phyloP scores from a whole-genome alignment of 768 basidiomycete genomes.

The Suillus lakei region DNA sequence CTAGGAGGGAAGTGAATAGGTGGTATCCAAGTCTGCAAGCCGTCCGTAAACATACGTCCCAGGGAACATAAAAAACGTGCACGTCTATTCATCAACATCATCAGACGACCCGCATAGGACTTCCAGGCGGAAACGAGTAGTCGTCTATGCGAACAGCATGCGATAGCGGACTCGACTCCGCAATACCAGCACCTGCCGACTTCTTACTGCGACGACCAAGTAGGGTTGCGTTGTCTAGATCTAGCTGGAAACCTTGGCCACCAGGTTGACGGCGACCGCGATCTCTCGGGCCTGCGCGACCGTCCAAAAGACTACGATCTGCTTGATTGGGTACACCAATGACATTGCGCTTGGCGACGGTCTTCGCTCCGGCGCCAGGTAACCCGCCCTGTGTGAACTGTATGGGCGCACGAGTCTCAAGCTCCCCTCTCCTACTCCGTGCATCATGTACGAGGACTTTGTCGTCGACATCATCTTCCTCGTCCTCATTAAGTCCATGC shows the following conservation, averaged over 20 bases:
- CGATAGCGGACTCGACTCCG: slow-evolving; percentile 42
- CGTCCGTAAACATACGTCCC: background rate
- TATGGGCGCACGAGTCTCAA: slow-evolving; percentile 12
- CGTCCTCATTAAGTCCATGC: slow-evolving; percentile 90
- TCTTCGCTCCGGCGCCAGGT: slow-evolving; percentile 17
- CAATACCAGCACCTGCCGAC: slow-evolving; percentile 21
- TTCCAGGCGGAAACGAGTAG: slow-evolving; percentile 25
- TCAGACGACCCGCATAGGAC: slow-evolving; percentile 38
- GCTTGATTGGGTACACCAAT: slow-evolving; percentile 17
- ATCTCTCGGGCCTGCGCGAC: slow-evolving; percentile 75
- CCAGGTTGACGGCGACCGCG: slow-evolving; percentile 41
- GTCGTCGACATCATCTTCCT: slow-evolving; percentile 67
- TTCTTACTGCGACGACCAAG: slow-evolving; percentile 71
- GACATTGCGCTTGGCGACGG: slow-evolving; percentile 14
- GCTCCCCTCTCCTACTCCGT: slow-evolving; percentile 43
- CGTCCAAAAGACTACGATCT: slow-evolving; percentile 50
- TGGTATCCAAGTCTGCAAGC: background rate
- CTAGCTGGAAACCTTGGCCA: slow-evolving; percentile 73
- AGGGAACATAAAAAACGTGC: background rate
- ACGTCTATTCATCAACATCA: background rate
- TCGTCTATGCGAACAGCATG: slow-evolving; percentile 18
- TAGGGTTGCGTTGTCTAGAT: slow-evolving; percentile 85
- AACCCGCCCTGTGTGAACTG: background rate
- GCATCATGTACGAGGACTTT: slow-evolving; percentile 56
- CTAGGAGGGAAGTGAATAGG: background rate